These are phyloP conservation scores for Pseudogymnoascus verrucosus DNA, from an alignment of 2,329 filamentous ascomycete genomes.

Conservation along the genomic window DNA sequence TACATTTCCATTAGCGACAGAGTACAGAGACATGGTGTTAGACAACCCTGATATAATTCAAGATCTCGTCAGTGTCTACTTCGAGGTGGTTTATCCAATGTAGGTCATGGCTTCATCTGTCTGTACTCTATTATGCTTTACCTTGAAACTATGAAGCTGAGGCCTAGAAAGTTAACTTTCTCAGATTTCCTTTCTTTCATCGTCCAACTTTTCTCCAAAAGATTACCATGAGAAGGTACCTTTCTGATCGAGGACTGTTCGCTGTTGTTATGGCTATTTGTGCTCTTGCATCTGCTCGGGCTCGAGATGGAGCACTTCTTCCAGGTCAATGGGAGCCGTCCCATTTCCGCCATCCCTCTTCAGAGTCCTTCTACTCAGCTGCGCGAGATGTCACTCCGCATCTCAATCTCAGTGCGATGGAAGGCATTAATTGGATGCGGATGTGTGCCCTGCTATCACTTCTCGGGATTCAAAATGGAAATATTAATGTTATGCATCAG, in stretches of 20 bases:
- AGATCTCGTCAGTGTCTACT: conserved; percentile 41
- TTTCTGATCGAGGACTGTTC: conserved; percentile 35
- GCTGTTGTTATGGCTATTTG: conserved; percentile 44
- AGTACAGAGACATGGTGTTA: conserved; percentile 12
- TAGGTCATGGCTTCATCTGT: conserved; percentile 19
- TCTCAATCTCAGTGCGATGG: conserved; percentile 28
- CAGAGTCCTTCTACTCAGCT: conserved; percentile 38
- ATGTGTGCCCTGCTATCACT: conserved; percentile 42
- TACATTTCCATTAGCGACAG: conserved; percentile 5
- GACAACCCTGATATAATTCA: conserved; percentile 32
- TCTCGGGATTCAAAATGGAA: conserved; percentile 43
- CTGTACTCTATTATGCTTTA: background rate
- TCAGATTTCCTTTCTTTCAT: conserved; percentile 42
- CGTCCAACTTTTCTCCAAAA: conserved; percentile 34
- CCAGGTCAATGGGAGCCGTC: conserved; percentile 28
- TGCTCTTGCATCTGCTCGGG: conserved; percentile 39
- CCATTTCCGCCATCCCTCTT: conserved; percentile 27
- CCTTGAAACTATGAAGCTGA: conserved; percentile 2
- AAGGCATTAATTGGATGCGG: conserved; percentile 35
- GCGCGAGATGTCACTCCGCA: conserved; percentile 33
- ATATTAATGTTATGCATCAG: conserved; percentile 40
- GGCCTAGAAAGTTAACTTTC: background rate
- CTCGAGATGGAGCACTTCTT: conserved; percentile 41
- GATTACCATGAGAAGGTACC: conserved; percentile 36
- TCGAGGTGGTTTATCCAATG: conserved; percentile 46